Percentiles rank a stretch among this genome's conserved stretches.
phyloP scores from a whole-genome alignment of 148 eudicot species.

The Fagopyrum tataricum region DNA sequence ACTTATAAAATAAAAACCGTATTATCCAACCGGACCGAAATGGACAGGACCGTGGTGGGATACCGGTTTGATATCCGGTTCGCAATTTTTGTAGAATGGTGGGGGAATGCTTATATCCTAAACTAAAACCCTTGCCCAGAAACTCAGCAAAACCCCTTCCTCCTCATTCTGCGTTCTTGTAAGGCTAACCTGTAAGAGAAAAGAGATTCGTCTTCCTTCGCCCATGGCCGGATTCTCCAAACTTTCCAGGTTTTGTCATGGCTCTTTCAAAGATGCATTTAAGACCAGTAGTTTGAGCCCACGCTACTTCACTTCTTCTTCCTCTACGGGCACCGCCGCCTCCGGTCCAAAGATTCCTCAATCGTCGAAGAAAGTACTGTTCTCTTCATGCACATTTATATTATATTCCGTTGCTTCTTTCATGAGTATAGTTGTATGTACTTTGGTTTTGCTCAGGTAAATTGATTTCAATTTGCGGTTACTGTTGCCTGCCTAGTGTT shows the following conservation, averaged over 20 bases:
- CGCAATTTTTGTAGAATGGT: not conserved
- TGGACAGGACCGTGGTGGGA: not conserved
- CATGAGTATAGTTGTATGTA: not conserved
- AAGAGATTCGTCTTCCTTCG: not conserved
- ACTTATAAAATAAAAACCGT: too few relatives aligned
- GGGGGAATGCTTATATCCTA: not conserved
- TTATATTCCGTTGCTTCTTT: not conserved
- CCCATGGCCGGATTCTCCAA: conserved; percentile 13
- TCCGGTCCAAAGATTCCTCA: conserved; percentile 13
- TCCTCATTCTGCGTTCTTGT: not conserved
- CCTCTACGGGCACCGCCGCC: conserved; percentile 4
- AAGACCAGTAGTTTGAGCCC: not conserved
- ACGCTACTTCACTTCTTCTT: conserved; percentile 7
- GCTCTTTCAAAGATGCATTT: not conserved
- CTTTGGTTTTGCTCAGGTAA: not conserved
- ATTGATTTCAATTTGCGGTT: not conserved
- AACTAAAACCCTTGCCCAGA: conserved; percentile 1
- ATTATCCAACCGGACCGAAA: too few relatives aligned
- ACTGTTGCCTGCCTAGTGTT: not conserved
- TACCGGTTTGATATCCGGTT: conserved; percentile 9
- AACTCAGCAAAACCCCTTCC: not conserved
- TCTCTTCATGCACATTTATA: not conserved
- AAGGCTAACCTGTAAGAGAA: not conserved
- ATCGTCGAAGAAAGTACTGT: conserved; percentile 11
- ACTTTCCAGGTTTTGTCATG: not conserved